Evolutionary conservation across 1,139 yeast genomes (phyloP).

Genomic region (Taphrina deformans): DNA sequence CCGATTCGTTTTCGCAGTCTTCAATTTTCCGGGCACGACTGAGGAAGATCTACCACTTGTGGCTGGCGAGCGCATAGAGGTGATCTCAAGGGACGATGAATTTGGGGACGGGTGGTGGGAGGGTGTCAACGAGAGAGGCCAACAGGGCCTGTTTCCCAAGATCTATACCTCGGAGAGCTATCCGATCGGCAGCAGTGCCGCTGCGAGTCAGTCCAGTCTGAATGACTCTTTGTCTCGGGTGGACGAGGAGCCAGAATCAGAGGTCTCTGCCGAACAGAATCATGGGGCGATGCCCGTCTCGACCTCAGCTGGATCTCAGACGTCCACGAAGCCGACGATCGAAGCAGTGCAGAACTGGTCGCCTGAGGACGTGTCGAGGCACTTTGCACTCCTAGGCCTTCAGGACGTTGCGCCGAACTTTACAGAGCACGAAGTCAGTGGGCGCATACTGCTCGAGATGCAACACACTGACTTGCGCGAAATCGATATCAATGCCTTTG

Average conservation of each 20-base stretch:
- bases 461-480: constrained; percentile 86
- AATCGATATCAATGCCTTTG: constrained; percentile 86
- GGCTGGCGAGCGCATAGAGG: constrained; percentile 84
- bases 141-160: constrained; percentile 86
- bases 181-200: constrained; percentile 6
- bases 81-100: constrained; percentile 86
- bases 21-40: constrained; percentile 70
- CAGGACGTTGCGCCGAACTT: constrained; percentile 77
- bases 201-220: constrained; percentile 23
- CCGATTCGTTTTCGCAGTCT: constrained; percentile 27
- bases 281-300: neutral
- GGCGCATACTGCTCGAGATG: constrained; percentile 76
- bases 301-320: constrained; percentile 39
- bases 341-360: constrained; percentile 57
- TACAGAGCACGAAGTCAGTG: constrained; percentile 83
- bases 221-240: constrained; percentile 38
- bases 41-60: constrained; percentile 82
- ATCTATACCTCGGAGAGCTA: constrained; percentile 53
- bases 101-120: constrained; percentile 97
- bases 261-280: constrained; percentile 3
- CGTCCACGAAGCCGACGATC: constrained; percentile 59
- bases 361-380: constrained; percentile 78
- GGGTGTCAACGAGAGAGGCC: constrained; percentile 55
- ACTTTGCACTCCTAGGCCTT: constrained; percentile 72
- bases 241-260: constrained; percentile 36